Conservation (phyloP, 169 alveolate genomes). For the Eimeria necatrix region DNA sequence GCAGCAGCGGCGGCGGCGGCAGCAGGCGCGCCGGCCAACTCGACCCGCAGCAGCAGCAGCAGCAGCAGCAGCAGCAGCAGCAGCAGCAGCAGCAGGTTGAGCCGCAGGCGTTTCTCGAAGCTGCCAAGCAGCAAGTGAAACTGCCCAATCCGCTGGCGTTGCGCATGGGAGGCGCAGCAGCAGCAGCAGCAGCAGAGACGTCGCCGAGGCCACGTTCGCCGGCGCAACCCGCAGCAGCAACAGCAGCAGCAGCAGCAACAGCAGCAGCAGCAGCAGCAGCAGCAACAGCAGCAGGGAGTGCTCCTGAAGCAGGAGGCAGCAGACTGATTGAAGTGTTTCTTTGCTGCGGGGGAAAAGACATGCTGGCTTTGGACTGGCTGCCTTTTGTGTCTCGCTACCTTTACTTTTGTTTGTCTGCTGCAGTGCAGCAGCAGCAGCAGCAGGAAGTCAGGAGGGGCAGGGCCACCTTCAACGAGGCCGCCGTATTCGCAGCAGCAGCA, state of each 20-base stretch:
- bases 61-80: neutral
- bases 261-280: neutral
- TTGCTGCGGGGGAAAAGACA: conserved; percentile 70
- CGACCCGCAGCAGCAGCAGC: neutral
- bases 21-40: no score
- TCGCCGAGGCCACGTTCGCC: no score
- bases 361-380: conserved; percentile 67
- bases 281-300: neutral
- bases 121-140: neutral
- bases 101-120: neutral
- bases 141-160: neutral
- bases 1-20: no score
- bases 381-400: conserved; percentile 54
- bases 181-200: neutral
- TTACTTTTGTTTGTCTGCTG: conserved; percentile 3
- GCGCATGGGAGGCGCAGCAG: neutral
- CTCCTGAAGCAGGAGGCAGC: neutral
- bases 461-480: neutral
- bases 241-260: neutral
- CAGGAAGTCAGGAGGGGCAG: neutral
- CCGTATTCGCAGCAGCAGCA: no score
- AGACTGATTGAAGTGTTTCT: neutral
- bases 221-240: no score
- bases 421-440: conserved; percentile 8
- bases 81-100: neutral